Conservation (phyloP, 768 basidiomycete species). For the Hortiboletus campestris region DNA sequence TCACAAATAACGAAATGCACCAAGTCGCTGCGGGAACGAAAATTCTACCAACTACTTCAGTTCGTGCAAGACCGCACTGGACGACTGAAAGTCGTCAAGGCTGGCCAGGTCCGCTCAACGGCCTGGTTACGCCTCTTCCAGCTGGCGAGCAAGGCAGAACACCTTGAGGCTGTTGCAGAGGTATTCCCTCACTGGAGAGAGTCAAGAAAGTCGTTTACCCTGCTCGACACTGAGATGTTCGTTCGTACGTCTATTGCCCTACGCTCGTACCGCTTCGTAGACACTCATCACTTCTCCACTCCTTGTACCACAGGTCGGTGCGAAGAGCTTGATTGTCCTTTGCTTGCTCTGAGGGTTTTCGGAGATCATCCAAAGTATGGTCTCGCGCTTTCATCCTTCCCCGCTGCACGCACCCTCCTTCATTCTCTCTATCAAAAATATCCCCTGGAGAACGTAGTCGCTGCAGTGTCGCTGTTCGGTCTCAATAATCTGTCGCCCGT, state of each 20-base stretch:
- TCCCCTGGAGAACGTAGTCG: conserved; percentile 47
- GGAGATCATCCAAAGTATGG: conserved; percentile 62
- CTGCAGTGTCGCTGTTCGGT: conserved; percentile 52
- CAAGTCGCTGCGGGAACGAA: conserved; percentile 15
- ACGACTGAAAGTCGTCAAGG: conserved; percentile 26
- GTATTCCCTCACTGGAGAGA: conserved; percentile 53
- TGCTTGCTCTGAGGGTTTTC: conserved; percentile 59
- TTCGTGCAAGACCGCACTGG: conserved; percentile 31
- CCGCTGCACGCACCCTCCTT: conserved; percentile 54
- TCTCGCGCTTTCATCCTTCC: conserved; percentile 44
- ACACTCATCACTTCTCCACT: not conserved
- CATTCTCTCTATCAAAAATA: conserved; percentile 50
- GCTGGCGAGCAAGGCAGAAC: conserved; percentile 47
- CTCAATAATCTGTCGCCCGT: conserved; percentile 54
- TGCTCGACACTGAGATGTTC: conserved; percentile 46
- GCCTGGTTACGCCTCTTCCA: conserved; percentile 52
- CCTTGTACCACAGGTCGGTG: conserved; percentile 51
- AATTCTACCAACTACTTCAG: conserved; percentile 24
- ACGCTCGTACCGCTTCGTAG: not conserved
- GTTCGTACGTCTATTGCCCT: conserved; percentile 45
- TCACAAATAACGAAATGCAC: not conserved
- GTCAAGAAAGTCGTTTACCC: conserved; percentile 38
- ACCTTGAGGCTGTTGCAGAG: conserved; percentile 46
- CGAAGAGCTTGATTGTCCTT: conserved; percentile 51
- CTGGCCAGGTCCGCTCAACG: conserved; percentile 40